Conservation (phyloP, 176 grass and related monocot genomes). For the Alloteropsis semialata region DNA sequence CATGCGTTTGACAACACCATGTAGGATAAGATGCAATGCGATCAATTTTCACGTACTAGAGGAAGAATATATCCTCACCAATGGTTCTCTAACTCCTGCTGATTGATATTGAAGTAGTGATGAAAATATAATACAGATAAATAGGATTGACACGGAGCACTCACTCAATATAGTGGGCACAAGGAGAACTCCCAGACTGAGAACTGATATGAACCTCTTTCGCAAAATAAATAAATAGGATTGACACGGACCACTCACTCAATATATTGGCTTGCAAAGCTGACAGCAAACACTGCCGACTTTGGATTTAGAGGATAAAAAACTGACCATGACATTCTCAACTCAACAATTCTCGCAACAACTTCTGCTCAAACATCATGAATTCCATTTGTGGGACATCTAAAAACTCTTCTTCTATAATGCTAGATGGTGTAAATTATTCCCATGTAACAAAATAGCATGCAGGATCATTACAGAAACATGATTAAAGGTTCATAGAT, state of each 20-base stretch:
- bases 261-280: background rate
- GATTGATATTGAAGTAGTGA: background rate
- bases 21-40: too few species aligned
- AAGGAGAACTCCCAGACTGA: background rate
- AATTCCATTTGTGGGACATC: background rate
- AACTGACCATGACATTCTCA: background rate
- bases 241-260: too few species aligned
- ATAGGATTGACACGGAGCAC: too few species aligned
- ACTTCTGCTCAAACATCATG: background rate
- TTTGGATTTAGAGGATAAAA: background rate
- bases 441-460: background rate
- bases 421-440: background rate
- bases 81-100: background rate
- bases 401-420: background rate
- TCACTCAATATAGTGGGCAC: background rate
- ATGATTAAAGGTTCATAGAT: background rate
- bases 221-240: too few species aligned
- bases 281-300: background rate
- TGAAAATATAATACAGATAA: background rate
- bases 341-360: background rate
- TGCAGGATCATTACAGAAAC: background rate
- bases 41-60: background rate
- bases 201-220: constrained; percentile 1
- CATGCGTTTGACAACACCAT: too few species aligned
- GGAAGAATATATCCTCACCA: background rate